phyloP scores from a whole-genome alignment of 106 monocot genomes.

The Narthecium ossifragum region DNA sequence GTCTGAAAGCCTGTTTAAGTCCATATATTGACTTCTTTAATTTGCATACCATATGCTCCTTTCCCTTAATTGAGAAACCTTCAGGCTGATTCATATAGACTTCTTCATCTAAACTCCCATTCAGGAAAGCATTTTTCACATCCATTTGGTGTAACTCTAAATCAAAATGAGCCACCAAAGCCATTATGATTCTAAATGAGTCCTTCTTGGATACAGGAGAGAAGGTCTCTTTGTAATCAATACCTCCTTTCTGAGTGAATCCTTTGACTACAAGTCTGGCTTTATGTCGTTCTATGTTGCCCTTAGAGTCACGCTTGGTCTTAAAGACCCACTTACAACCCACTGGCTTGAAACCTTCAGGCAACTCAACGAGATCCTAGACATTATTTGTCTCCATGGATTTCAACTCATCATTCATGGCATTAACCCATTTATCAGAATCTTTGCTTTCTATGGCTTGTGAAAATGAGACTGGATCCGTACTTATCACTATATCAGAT shows the following conservation, averaged over 20 bases:
- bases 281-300: neutral
- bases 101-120: neutral
- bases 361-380: neutral
- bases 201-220: neutral
- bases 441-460: neutral
- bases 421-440: neutral
- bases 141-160: constrained; percentile 3
- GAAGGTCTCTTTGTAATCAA: neutral
- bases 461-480: constrained; percentile 2
- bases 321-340: constrained; percentile 4
- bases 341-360: neutral
- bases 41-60: neutral
- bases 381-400: neutral
- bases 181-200: neutral
- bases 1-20: too few species aligned
- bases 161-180: constrained; percentile 1
- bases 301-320: neutral
- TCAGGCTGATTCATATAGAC: constrained; percentile 5
- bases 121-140: neutral
- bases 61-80: neutral
- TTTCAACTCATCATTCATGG: constrained; percentile 6
- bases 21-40: constrained; percentile 7
- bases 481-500: neutral
- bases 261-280: neutral
- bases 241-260: neutral